Base-by-base conservation (phyloP, 495 filamentous ascomycete species). In the Astrocystis sublimbata region DNA sequence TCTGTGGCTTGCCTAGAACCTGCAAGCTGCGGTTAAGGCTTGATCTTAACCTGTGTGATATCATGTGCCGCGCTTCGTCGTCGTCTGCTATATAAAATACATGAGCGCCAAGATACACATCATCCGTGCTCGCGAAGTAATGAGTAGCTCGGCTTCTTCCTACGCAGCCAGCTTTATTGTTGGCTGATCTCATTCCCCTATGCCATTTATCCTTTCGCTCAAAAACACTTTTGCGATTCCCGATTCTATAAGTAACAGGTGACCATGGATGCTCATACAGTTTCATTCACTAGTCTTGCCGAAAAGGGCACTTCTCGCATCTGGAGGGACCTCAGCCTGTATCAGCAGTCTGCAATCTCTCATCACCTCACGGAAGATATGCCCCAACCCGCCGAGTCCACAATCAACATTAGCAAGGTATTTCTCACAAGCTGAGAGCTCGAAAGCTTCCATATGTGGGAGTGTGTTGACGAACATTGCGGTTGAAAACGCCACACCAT, bases 231-330 rank as follows among this genome's bases (percentile, higher is more conserved):
- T 28, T 45, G 28, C 36, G 9, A 13, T 60, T 41, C 41, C 15
- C 40, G 26, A 15, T 7, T 6, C 4, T 7, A 43, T 15, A 65
- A 17, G 53, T 26, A 35, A n/a, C 7, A 26, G 36, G 30, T 42
- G 59, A 71, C 41, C 33, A 82, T 84, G 81, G 81, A 84, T 70
- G 77, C 81, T 75, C 73, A 78, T 65, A 72, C 76, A 7, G 74
- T 82, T 62, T 80, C 78, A 40, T 72, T 78, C 60, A 77, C 76
- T 43, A 79, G 75, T 71, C 60, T 71, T 35, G 69, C 76, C 8
- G 70, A 67, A 42, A 76, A 75, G 59, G 67, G 61, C 12, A 66
- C 75, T 19, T 82, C 80, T 9, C 76, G 72, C 46, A 75, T 82
- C 49, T 82, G 82, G 65, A 77, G 76, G 61, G 81, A 83, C 61